Percentiles rank a stretch among this genome's conserved stretches.
Conservation (phyloP, 2,329 filamentous ascomycete species). For the Alternaria viburni region DNA sequence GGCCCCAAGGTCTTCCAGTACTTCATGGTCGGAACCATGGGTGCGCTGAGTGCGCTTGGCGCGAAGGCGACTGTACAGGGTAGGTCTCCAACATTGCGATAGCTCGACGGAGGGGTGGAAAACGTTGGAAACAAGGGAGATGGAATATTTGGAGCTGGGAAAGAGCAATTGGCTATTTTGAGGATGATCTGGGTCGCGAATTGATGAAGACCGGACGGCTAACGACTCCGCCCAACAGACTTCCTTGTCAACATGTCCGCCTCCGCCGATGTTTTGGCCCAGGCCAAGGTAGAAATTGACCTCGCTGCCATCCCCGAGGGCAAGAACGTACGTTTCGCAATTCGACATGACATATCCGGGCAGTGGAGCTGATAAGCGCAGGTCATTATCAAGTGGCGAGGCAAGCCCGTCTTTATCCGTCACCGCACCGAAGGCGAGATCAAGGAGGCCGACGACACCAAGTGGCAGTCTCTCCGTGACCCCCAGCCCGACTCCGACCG, state of each 20-base stretch:
- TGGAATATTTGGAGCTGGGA: not conserved
- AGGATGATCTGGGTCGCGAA: slow-evolving; percentile 30
- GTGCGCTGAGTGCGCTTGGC: slow-evolving; percentile 87
- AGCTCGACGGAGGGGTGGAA: slow-evolving; percentile 15
- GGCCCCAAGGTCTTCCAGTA: slow-evolving; percentile 91
- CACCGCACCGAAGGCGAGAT: slow-evolving; percentile 95
- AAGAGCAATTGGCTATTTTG: slow-evolving; percentile 41
- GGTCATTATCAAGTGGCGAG: slow-evolving; percentile 99
- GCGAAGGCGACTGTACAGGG: slow-evolving; percentile 98
- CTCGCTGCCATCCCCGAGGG: slow-evolving; percentile 92
- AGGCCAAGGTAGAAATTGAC: slow-evolving; percentile 99
- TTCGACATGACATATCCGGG: not conserved
- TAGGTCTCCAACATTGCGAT: slow-evolving; percentile 57
- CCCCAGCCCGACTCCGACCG: slow-evolving; percentile 90
- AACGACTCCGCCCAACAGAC: slow-evolving; percentile 64
- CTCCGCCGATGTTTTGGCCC: slow-evolving; percentile 96
- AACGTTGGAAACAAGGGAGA: not conserved
- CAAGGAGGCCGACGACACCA: slow-evolving; percentile 88
- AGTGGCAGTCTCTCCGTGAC: slow-evolving; percentile 84
- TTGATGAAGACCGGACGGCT: slow-evolving; percentile 39
- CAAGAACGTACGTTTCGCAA: slow-evolving; percentile 83
- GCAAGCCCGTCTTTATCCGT: slow-evolving; percentile 99
- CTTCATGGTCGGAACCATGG: slow-evolving; percentile 98
- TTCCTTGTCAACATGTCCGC: slow-evolving; percentile 99
- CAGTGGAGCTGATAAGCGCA: slow-evolving; percentile 47